Evolutionary conservation across 108 stramenopile species (phyloP).

Genomic region (Discostella stelligeroides): DNA sequence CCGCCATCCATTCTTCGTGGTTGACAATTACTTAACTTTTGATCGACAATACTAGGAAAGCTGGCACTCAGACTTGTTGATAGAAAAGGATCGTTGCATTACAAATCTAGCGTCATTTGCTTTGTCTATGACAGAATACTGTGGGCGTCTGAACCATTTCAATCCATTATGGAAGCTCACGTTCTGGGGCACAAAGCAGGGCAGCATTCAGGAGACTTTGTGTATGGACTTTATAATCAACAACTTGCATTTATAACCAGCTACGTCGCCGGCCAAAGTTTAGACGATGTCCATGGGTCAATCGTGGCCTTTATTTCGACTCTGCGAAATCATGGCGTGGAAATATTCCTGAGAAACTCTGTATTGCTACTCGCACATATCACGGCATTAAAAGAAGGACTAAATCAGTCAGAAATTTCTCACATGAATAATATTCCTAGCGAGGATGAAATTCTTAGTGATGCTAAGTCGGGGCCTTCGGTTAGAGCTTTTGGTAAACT

Average conservation of each 20-base stretch:
- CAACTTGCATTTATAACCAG: background rate
- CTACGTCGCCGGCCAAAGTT: constrained; percentile 12
- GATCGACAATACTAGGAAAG: background rate
- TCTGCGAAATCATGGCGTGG: background rate
- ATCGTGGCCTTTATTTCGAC: constrained; percentile 4
- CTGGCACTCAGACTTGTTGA: constrained; percentile 12
- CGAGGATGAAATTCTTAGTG: background rate
- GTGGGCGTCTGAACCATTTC: constrained; percentile 22
- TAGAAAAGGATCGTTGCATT: background rate
- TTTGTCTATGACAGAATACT: background rate
- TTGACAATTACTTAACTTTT: background rate
- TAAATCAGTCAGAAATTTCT: background rate
- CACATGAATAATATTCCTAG: background rate
- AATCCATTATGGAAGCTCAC: constrained; percentile 8
- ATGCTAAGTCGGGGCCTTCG: background rate
- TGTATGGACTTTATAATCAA: background rate
- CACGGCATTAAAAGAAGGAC: background rate
- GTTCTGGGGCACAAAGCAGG: constrained; percentile 2
- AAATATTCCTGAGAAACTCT: background rate
- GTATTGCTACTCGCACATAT: background rate
- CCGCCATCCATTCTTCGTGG: background rate
- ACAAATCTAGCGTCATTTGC: no score
- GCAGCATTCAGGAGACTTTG: constrained; percentile 12
- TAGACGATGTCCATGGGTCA: background rate
- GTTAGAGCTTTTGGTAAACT: background rate